Evolutionary conservation across 352 stramenopile species (phyloP).

Genomic region (Globisporangium okanoganense): DNA sequence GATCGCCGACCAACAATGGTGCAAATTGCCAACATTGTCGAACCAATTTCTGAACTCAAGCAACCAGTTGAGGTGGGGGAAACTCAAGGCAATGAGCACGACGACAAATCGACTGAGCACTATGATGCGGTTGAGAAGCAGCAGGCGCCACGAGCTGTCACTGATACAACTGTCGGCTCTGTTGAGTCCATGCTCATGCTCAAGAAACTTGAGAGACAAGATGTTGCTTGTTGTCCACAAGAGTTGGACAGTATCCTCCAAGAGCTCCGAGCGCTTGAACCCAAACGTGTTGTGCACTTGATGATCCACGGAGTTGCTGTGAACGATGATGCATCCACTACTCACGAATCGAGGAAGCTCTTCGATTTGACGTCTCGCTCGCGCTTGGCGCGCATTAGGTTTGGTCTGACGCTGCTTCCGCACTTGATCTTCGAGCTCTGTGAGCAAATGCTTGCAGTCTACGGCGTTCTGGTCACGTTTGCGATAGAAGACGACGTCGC

Average conservation of each 20-base stretch:
- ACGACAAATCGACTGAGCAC: background rate
- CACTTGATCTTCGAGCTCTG: constrained; percentile 21
- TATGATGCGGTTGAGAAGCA: background rate
- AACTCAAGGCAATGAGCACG: background rate
- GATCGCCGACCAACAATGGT: background rate
- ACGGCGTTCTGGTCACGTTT: constrained; percentile 21
- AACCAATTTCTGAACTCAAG: background rate
- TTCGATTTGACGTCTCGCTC: background rate
- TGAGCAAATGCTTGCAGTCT: constrained; percentile 24
- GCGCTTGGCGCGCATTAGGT: constrained; percentile 20
- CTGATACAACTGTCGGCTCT: background rate
- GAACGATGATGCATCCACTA: background rate
- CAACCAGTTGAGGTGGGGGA: background rate
- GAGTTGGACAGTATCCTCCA: background rate
- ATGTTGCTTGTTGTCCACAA: background rate
- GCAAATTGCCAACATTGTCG: background rate
- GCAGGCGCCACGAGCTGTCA: background rate
- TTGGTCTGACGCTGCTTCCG: constrained; percentile 25
- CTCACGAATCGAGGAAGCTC: background rate
- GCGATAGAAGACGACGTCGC: background rate
- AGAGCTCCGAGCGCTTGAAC: background rate
- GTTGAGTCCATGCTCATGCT: background rate
- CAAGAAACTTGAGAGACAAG: background rate
- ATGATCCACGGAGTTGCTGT: background rate
- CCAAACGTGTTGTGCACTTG: background rate